Percentiles rank a stretch among this genome's conserved stretches.
Conservation (phyloP, 495 filamentous ascomycete species). For the Hyaloscypha bicolor region DNA sequence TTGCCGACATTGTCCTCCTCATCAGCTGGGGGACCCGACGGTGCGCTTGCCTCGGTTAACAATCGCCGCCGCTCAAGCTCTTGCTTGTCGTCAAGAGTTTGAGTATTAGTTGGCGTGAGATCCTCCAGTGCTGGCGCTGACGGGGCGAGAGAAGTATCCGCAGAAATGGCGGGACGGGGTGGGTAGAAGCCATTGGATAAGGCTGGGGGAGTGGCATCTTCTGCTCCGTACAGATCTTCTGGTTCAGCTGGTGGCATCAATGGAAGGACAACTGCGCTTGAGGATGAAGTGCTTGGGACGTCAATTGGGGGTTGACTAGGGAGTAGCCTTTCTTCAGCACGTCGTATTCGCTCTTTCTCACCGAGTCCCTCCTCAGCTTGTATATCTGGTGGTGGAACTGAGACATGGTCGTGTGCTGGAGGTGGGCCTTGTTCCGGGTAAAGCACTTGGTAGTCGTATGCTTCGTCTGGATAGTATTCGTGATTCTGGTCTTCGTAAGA, state of each 20-base stretch:
- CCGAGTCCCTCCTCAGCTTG: slow-evolving; percentile 55
- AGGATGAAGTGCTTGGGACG: slow-evolving; percentile 46
- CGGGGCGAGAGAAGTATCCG: neutral
- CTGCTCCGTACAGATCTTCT: slow-evolving; percentile 44
- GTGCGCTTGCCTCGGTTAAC: slow-evolving; percentile 71
- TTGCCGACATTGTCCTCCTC: slow-evolving; percentile 36
- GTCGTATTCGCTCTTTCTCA: slow-evolving; percentile 70
- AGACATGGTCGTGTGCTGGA: slow-evolving; percentile 34
- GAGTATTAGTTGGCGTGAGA: slow-evolving; percentile 39
- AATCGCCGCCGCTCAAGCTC: slow-evolving; percentile 79
- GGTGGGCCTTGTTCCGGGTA: slow-evolving; percentile 37
- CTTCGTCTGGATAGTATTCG: slow-evolving; percentile 39
- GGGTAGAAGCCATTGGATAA: slow-evolving; percentile 9
- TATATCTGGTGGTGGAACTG: slow-evolving; percentile 53
- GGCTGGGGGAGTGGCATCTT: slow-evolving; percentile 25
- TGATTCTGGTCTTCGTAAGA: slow-evolving; percentile 34
- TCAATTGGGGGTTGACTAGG: slow-evolving; percentile 67
- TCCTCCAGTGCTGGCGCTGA: slow-evolving; percentile 42
- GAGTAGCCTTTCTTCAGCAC: slow-evolving; percentile 67
- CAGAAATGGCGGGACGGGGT: slow-evolving; percentile 1
- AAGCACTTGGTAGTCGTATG: slow-evolving; percentile 44
- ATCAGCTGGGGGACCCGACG: slow-evolving; percentile 53
- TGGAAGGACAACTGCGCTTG: slow-evolving; percentile 17
- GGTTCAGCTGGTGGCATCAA: slow-evolving; percentile 17
- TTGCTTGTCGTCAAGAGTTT: slow-evolving; percentile 76